A percentile compares a stretch with the other conserved stretches of the same genome.
Evolutionary conservation across 2,329 filamentous ascomycete genomes (phyloP).

Genomic region (Fusarium lyarnte): DNA sequence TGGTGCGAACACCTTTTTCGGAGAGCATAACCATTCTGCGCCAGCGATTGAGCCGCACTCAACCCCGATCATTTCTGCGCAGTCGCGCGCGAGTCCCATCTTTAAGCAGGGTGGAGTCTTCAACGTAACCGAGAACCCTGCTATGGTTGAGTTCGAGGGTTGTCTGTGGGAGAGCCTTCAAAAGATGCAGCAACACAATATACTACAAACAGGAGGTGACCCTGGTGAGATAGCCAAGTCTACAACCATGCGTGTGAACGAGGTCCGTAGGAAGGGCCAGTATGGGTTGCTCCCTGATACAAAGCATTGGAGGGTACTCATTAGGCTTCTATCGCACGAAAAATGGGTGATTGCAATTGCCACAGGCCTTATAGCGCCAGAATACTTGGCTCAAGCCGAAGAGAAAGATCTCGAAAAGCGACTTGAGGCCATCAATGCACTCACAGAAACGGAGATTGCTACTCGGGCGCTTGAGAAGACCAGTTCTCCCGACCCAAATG

Average conservation of each 20-base stretch:
- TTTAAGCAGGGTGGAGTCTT: constrained; percentile 38
- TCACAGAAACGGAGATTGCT: constrained; percentile 42
- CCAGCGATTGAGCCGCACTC: background rate
- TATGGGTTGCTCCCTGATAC: constrained; percentile 47
- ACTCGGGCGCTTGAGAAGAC: constrained; percentile 31
- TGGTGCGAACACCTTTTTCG: constrained; percentile 52
- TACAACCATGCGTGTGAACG: constrained; percentile 42
- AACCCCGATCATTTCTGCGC: background rate
- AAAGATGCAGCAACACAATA: constrained; percentile 14
- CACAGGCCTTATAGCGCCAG: constrained; percentile 38
- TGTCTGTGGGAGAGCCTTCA: constrained; percentile 18
- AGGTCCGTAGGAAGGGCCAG: constrained; percentile 35
- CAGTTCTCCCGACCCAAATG: constrained; percentile 44
- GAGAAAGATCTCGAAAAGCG: constrained; percentile 42
- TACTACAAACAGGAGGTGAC: background rate
- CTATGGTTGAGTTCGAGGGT: constrained; percentile 43
- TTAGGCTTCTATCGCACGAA: constrained; percentile 38
- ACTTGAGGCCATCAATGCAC: constrained; percentile 37
- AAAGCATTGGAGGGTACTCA: constrained; percentile 49
- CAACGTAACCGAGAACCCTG: constrained; percentile 32
- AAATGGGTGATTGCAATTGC: constrained; percentile 47
- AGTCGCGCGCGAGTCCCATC: background rate
- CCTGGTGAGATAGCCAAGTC: constrained; percentile 16
- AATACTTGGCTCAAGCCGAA: constrained; percentile 43
- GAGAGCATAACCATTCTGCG: constrained; percentile 12